phyloP scores from a whole-genome alignment of 495 filamentous ascomycete genomes.

The Aspergillus sparsus region DNA sequence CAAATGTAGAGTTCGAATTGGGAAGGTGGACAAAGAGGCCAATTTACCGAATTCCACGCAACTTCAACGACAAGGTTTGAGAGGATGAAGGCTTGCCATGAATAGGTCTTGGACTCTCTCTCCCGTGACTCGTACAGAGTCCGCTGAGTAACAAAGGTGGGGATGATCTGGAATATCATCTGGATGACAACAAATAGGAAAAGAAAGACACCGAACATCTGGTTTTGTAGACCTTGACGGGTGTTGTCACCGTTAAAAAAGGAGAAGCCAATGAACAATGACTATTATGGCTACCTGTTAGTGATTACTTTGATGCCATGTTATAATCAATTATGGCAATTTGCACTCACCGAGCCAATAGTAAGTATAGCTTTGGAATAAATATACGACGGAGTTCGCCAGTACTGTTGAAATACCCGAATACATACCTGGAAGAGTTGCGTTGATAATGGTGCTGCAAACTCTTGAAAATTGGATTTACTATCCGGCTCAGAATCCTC shows the following conservation, averaged over 20 bases:
- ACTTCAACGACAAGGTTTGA: conserved; percentile 58
- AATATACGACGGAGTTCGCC: conserved; percentile 53
- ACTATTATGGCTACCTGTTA: no score
- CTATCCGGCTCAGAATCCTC: background rate
- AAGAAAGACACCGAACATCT: conserved; percentile 82
- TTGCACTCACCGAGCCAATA: conserved; percentile 13
- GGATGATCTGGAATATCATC: conserved; percentile 70
- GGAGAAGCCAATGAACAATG: conserved; percentile 49
- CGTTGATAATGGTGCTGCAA: conserved; percentile 47
- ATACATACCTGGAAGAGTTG: conserved; percentile 48
- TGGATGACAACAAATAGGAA: conserved; percentile 72
- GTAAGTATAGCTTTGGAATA: conserved; percentile 51
- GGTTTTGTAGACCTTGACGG: conserved; percentile 77
- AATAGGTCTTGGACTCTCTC: conserved; percentile 74
- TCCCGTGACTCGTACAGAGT: conserved; percentile 77
- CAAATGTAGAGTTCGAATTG: conserved; percentile 48
- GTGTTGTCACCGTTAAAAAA: conserved; percentile 71
- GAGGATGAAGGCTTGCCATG: conserved; percentile 57
- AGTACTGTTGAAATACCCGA: conserved; percentile 53
- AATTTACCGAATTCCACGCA: conserved; percentile 53
- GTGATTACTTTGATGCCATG: no score
- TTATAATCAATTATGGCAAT: no score
- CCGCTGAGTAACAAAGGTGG: conserved; percentile 62
- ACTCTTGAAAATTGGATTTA: conserved; percentile 32
- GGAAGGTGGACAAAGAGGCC: background rate